Evolutionary conservation across 306 rosid genomes (phyloP).

Genomic region (Corylus heterophylla): DNA sequence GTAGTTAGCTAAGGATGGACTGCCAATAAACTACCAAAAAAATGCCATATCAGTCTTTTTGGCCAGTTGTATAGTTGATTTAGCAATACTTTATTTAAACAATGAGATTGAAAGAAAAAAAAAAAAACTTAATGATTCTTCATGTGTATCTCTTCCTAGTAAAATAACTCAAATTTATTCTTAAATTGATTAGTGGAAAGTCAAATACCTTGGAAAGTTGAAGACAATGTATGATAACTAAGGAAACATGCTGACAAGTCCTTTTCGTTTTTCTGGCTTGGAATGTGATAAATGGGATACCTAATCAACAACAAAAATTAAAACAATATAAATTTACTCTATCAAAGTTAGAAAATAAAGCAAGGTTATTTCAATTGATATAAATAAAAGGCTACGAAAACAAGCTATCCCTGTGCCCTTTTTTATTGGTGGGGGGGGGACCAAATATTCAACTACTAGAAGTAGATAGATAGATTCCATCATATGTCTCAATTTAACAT

Average conservation of each 20-base stretch:
- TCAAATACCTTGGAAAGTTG: conserved; percentile 70
- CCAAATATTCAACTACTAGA: background rate
- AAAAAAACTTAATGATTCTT: background rate
- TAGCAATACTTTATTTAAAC: conserved; percentile 1
- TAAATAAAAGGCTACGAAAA: background rate
- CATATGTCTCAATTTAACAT: background rate
- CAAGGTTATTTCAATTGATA: background rate
- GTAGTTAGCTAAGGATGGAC: background rate
- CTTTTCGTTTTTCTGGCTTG: conserved; percentile 54
- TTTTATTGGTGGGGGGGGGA: background rate
- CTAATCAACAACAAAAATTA: conserved; percentile 34
- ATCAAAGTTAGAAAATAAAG: background rate
- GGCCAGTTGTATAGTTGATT: background rate
- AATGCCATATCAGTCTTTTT: background rate
- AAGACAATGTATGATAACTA: conserved; percentile 75
- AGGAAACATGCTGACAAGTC: conserved; percentile 75
- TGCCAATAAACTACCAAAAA: background rate
- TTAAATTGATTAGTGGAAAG: background rate
- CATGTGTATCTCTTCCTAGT: background rate
- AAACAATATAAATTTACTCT: background rate
- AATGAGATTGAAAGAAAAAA: background rate
- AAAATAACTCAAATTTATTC: background rate
- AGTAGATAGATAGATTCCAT: background rate
- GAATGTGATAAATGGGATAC: conserved; percentile 82
- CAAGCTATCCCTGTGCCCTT: too few species aligned